Evolutionary conservation across 1,139 yeast species (phyloP).

Genomic region (Zygoascus sp.): DNA sequence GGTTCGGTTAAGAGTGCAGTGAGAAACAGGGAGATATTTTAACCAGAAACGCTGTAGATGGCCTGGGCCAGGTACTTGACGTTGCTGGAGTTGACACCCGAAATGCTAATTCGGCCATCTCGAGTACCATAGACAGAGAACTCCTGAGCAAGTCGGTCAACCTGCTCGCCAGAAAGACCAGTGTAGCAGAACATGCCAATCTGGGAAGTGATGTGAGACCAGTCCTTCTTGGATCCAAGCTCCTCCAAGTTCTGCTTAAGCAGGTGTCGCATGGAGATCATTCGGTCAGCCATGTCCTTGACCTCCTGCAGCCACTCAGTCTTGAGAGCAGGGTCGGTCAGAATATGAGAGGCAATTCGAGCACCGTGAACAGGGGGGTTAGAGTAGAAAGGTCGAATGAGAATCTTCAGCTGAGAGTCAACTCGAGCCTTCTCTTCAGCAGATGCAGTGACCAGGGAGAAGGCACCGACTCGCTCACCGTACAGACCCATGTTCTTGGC

Average conservation of each 20-base stretch:
- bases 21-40: too few relatives aligned
- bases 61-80: constrained; percentile 77
- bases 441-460: constrained; percentile 44
- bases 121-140: constrained; percentile 72
- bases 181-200: constrained; percentile 98
- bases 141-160: constrained; percentile 65
- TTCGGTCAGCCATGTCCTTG: constrained; percentile 83
- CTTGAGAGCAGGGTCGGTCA: constrained; percentile 59
- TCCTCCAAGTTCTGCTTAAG: constrained; percentile 58
- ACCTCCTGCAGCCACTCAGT: constrained; percentile 84
- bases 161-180: constrained; percentile 77
- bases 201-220: constrained; percentile 91
- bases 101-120: constrained; percentile 86
- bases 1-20: not conserved
- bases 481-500: constrained; percentile 97
- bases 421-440: constrained; percentile 39
- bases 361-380: constrained; percentile 98
- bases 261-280: constrained; percentile 66
- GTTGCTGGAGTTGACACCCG: constrained; percentile 82
- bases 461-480: constrained; percentile 96
- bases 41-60: constrained; percentile 44
- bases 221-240: constrained; percentile 77
- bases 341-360: constrained; percentile 75
- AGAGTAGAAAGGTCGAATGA: constrained; percentile 80
- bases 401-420: constrained; percentile 73